Conservation (phyloP, 306 rosid genomes). For the Inga laurina region DNA sequence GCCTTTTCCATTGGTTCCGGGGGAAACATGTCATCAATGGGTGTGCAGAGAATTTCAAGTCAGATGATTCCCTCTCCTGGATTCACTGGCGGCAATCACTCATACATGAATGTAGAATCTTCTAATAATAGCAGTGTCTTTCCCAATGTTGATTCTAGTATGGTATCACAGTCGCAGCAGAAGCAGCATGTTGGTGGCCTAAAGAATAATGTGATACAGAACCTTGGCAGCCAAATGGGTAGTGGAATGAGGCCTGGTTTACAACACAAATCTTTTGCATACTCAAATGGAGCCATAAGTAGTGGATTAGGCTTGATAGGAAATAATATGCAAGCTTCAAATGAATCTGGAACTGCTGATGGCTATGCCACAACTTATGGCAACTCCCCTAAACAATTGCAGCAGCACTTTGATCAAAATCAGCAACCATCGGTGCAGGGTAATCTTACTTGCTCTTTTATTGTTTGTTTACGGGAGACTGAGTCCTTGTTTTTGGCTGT, state of each 20-base stretch:
- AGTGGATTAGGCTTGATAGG: slow-evolving; percentile 73
- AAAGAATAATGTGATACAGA: slow-evolving; percentile 69
- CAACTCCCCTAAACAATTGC: slow-evolving; percentile 65
- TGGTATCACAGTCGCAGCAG: slow-evolving; percentile 65
- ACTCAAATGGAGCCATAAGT: slow-evolving; percentile 73
- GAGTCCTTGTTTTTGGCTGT: neutral
- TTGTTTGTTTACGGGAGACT: neutral
- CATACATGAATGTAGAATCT: slow-evolving; percentile 65
- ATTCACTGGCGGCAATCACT: slow-evolving; percentile 60
- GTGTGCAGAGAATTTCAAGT: slow-evolving; percentile 64
- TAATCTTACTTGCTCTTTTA: slow-evolving; percentile 34
- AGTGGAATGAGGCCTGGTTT: slow-evolving; percentile 76
- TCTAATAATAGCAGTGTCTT: slow-evolving; percentile 59
- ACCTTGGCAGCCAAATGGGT: slow-evolving; percentile 67
- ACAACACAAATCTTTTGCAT: slow-evolving; percentile 70
- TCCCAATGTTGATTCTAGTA: slow-evolving; percentile 62
- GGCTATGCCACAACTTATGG: slow-evolving; percentile 57
- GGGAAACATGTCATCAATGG: slow-evolving; percentile 67
- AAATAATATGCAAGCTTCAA: slow-evolving; percentile 56
- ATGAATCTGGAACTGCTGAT: slow-evolving; percentile 74
- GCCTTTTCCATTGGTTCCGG: slow-evolving; percentile 66
- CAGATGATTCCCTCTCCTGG: slow-evolving; percentile 99
- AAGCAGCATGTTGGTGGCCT: slow-evolving; percentile 76
- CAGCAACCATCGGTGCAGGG: slow-evolving; percentile 60
- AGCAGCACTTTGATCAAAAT: slow-evolving; percentile 58